phyloP scores from a whole-genome alignment of 768 basidiomycete species.

The Phylloporus arenicola region DNA sequence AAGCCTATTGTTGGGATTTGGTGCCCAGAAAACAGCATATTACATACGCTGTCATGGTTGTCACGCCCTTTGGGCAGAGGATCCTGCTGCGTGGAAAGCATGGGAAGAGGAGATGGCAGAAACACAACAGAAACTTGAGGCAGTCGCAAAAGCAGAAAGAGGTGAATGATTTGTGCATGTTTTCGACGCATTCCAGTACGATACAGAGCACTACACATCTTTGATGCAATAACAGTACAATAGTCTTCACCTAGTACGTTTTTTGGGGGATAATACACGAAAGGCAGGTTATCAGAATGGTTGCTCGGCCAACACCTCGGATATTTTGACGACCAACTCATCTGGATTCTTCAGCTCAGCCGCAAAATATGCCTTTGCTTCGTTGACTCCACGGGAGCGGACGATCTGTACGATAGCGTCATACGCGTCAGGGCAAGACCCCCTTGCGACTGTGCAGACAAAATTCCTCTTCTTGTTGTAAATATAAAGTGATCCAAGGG shows the following conservation, averaged over 20 bases:
- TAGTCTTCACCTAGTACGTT: not conserved
- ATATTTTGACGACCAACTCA: slow-evolving; percentile 45
- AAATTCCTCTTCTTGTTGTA: slow-evolving; percentile 54
- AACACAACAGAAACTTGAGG: slow-evolving; percentile 33
- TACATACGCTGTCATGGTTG: slow-evolving; percentile 52
- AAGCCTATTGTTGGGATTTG: slow-evolving; percentile 40
- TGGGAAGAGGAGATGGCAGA: slow-evolving; percentile 42
- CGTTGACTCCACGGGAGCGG: slow-evolving; percentile 36
- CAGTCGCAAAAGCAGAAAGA: not conserved
- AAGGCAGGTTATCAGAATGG: slow-evolving; percentile 35
- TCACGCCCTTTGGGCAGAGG: slow-evolving; percentile 31
- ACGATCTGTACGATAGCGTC: slow-evolving; percentile 38
- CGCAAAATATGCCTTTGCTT: slow-evolving; percentile 49
- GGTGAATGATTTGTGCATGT: not conserved
- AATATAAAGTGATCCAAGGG: slow-evolving; percentile 33
- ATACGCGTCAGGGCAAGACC: slow-evolving; percentile 35
- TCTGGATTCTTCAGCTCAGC: slow-evolving; percentile 45
- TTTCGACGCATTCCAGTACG: not conserved
- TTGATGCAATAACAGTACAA: not conserved
- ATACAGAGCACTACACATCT: not conserved
- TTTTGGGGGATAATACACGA: not conserved
- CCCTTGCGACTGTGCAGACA: slow-evolving; percentile 37
- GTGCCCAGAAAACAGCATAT: slow-evolving; percentile 33
- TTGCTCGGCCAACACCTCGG: slow-evolving; percentile 51
- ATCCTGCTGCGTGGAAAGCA: slow-evolving; percentile 34